phyloP scores from a whole-genome alignment of 306 rosid genomes.

The Rosa chinensis region DNA sequence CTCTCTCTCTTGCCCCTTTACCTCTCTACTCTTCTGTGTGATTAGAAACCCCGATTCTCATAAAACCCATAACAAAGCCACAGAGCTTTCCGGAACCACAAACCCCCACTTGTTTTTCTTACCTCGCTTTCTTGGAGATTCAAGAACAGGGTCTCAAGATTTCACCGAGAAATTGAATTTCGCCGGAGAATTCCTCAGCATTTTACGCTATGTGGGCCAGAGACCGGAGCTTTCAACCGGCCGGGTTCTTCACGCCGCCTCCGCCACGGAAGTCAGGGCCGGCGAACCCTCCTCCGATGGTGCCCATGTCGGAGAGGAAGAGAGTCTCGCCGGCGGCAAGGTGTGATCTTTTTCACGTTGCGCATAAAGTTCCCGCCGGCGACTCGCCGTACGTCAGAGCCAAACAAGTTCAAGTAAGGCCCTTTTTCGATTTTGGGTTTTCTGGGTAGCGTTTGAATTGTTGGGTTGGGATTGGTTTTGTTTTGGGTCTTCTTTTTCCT shows the following conservation, averaged over 20 bases:
- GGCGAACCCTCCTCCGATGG: constrained; percentile 34
- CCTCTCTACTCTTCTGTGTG: constrained; percentile 11
- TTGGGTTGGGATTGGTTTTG: not conserved
- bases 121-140: constrained; percentile 23
- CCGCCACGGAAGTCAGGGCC: constrained; percentile 43
- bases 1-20: not conserved
- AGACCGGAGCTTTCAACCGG: constrained; percentile 41
- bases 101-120: constrained; percentile 10
- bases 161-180: constrained; percentile 31
- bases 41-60: not conserved
- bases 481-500: not conserved
- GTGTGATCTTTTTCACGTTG: constrained; percentile 57
- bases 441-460: not conserved
- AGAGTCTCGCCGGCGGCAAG: constrained; percentile 41
- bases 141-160: constrained; percentile 27
- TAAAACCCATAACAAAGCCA: constrained; percentile 6
- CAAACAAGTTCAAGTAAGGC: constrained; percentile 85
- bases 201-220: constrained; percentile 41
- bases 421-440: not conserved
- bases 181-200: not conserved
- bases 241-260: constrained; percentile 59
- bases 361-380: constrained; percentile 87
- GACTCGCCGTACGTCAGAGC: constrained; percentile 94
- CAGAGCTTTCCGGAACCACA: constrained; percentile 1
- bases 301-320: constrained; percentile 60